Evolutionary conservation across 768 basidiomycete species (phyloP), one percentile per base, ranked within the genome.

Genomic region (Cystobasidium tubakii): DNA sequence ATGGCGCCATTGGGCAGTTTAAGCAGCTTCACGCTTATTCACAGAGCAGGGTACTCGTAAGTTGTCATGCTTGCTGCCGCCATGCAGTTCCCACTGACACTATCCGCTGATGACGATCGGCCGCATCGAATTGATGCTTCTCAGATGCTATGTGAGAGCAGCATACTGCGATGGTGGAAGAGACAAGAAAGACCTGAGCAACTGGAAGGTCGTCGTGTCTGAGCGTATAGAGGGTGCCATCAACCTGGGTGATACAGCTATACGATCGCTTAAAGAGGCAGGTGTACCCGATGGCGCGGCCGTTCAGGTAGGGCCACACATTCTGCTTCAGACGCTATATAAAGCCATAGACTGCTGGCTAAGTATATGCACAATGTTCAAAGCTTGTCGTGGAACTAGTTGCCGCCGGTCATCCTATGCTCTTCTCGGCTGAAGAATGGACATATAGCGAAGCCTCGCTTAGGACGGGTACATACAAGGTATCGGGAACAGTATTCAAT

Each of bases 401-500:
- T 2, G 69, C 69, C 60, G 69, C 53, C 2, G 55, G 69, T 9
- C 50, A 60, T 23, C 69, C 69, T 12, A 71, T 57, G 69, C 54
- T 36, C 31, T 55, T 71, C n/a, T 53, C 69, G 23, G 69, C 53
- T 19, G 69, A 71, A 29, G 19, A 21, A n/a, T 71, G 44, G 36
- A 71, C 69, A 46, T 71, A 71, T 25, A 36, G 21, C 27, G 69
- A 71, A 43, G 33, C 6, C 54, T 71, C 69, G 15, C 54, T 71
- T 39, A 31, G 69, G 42, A 71, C 69, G 10, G 69, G 46, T 21
- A 71, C 53, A 25, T 71, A 42, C 55, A 55, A 71, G 31, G 29
- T 31, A 13, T 71, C 69, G 33, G 69, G 69, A 25, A 71, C 69
- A 12, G 69, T 71, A 7, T 71, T 71, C 69, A 71, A 71, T 39